Evolutionary conservation across 2,329 filamentous ascomycete genomes (phyloP), one percentile per base, ranked within the genome.

Genomic region (Ploettnerulaceae sp.): DNA sequence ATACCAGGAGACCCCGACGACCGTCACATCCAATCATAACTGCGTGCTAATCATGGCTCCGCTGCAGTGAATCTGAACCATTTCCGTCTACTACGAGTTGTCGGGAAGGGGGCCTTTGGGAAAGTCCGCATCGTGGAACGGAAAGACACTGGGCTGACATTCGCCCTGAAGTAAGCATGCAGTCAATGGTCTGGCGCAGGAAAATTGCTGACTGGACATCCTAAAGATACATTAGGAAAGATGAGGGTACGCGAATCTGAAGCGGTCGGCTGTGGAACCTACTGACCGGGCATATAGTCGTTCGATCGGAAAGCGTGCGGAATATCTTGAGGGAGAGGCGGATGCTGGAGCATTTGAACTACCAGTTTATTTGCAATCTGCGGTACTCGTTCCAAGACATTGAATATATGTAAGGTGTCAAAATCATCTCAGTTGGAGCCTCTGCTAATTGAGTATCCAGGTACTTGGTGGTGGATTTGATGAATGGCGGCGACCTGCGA

Each of bases 321-420:
- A 98, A 98, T 67, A 98, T 98, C 58, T 93, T 98, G 64, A 84
- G 93, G 59, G 93, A 98, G 73, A 81, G 93, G 55, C 83, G 91
- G 65, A 98, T 98, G 93, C 79, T 98, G 63, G 90, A 98, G 71
- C 89, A 97, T 67, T 78, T 98, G 61, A 96, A 95, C 66, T 93
- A 98, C 64, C 89, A 91, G 20, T 98, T 97, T 67, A 86, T 98
- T 58, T 97, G 91, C 73, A 98, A 98, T 68, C 73, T 98, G 73
- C 86, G 93, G 61, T 98, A 97, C 71, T 96, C 90, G 70, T 98
- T 98, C 66, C 93, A 98, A 70, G 93, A 98, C 68, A 89, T 97
- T 60, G 93, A 98, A 68, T 98, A 98, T 70, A 85, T 98, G 89
- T 95, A 75, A 63, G 86, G 67, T 49, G 29, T 20, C 7, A 36